Conservation (phyloP, 805 yeast genomes). For the Yamadazyma takamatsuzukensis region DNA sequence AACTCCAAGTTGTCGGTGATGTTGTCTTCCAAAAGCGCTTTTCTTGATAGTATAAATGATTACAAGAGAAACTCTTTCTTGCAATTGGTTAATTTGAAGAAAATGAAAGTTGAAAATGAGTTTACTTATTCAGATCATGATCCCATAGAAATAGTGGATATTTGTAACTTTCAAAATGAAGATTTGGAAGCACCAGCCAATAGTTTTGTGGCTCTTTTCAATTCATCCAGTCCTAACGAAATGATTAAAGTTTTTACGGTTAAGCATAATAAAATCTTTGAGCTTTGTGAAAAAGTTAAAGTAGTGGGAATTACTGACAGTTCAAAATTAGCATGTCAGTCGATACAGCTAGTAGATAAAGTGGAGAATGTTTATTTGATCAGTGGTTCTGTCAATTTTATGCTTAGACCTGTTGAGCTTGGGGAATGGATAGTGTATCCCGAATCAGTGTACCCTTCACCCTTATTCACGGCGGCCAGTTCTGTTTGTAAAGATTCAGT, state of each 20-base stretch:
- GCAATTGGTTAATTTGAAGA: slow-evolving; percentile 12
- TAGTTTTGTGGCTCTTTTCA: slow-evolving; percentile 15
- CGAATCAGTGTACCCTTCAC: slow-evolving; percentile 7
- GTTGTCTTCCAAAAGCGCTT: slow-evolving; percentile 14
- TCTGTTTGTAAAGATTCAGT: slow-evolving; percentile 1
- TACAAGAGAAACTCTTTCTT: slow-evolving; percentile 13
- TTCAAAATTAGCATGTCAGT: slow-evolving; percentile 9
- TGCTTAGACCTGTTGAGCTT: slow-evolving; percentile 6
- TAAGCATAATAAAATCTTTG: slow-evolving; percentile 7
- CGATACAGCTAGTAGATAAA: slow-evolving; percentile 12
- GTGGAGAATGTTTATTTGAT: slow-evolving; percentile 12
- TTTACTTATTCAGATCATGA: slow-evolving; percentile 8
- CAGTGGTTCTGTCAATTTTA: slow-evolving; percentile 15
- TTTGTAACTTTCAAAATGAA: slow-evolving; percentile 8
- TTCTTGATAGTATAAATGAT: slow-evolving; percentile 11
- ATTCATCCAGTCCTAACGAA: slow-evolving; percentile 8
- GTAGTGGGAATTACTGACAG: slow-evolving; percentile 11
- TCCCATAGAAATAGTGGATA: slow-evolving; percentile 17
- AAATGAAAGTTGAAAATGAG: slow-evolving; percentile 12
- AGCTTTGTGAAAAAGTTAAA: slow-evolving; percentile 7
- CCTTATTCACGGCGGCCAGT: slow-evolving; percentile 9
- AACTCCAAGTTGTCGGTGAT: slow-evolving; percentile 11
- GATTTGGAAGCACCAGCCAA: slow-evolving; percentile 1
- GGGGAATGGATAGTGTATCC: slow-evolving; percentile 13
- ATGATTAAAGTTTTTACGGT: slow-evolving; percentile 11